phyloP scores from a whole-genome alignment of 148 eudicot genomes.

The Linanthus parryae region DNA sequence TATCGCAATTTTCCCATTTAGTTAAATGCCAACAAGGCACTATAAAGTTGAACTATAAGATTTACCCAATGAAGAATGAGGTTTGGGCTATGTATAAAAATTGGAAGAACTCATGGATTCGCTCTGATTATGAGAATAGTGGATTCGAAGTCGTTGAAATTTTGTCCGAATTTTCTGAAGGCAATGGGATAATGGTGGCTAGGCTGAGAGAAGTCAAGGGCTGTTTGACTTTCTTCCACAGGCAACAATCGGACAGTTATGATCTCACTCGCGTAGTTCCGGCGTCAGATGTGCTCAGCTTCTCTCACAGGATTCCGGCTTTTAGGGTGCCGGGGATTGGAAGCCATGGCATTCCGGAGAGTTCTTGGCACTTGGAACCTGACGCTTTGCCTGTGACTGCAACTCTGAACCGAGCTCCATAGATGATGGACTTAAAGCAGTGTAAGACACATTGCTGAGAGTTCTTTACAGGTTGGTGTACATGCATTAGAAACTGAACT shows the following conservation, averaged over 20 bases:
- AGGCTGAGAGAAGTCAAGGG: constrained; percentile 28
- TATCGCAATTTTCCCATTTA: constrained; percentile 38
- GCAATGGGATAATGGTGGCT: constrained; percentile 20
- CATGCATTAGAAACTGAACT: too few relatives aligned
- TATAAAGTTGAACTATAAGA: constrained; percentile 26
- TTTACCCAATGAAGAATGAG: constrained; percentile 54
- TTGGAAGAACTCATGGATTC: constrained; percentile 34
- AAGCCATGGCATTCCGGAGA: constrained; percentile 41
- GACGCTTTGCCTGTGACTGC: constrained; percentile 47
- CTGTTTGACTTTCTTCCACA: constrained; percentile 40
- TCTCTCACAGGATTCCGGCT: constrained; percentile 53
- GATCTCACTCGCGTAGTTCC: constrained; percentile 31
- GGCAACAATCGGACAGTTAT: constrained; percentile 36
- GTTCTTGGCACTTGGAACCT: constrained; percentile 67
- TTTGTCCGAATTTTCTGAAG: constrained; percentile 23
- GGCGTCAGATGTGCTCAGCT: constrained; percentile 36
- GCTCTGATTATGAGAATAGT: constrained; percentile 17
- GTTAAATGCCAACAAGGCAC: constrained; percentile 30
- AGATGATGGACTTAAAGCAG: not conserved
- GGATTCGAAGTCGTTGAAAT: constrained; percentile 20
- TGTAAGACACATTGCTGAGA: not conserved
- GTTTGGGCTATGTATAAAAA: constrained; percentile 54
- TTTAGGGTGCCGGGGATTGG: constrained; percentile 47
- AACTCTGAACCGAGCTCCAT: not conserved
- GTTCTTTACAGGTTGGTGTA: too few relatives aligned